Conservation (phyloP, 257 asterid genomes). For the Parsonsia alboflavescens region DNA sequence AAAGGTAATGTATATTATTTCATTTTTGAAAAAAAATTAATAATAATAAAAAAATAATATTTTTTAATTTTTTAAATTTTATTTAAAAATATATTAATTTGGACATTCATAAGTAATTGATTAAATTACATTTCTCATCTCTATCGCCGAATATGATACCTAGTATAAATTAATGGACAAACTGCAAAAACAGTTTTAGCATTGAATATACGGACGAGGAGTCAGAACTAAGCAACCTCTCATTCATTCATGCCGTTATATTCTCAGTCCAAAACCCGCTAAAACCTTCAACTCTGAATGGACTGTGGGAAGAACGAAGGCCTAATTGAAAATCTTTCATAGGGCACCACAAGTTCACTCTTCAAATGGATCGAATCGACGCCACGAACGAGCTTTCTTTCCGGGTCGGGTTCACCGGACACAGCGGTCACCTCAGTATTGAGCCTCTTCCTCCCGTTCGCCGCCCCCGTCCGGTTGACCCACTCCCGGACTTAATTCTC, state of each 20-base stretch:
- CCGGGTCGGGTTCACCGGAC: slow-evolving; percentile 87
- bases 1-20: no score
- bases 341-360: background rate
- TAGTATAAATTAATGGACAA: no score
- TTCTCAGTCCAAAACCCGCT: background rate
- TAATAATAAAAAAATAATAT: no score
- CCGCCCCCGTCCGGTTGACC: slow-evolving; percentile 45
- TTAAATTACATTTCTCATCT: no score
- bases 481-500: slow-evolving; percentile 77
- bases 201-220: no score
- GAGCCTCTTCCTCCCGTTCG: slow-evolving; percentile 87
- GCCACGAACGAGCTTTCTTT: slow-evolving; percentile 57
- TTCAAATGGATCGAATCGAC: slow-evolving; percentile 53
- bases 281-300: background rate
- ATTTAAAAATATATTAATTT: no score
- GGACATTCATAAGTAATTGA: no score
- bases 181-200: no score
- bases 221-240: no score
- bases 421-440: slow-evolving; percentile 73
- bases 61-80: no score
- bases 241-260: background rate
- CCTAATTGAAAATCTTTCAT: background rate
- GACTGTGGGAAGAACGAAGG: background rate
- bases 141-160: no score
- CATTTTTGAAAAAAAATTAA: no score